These are phyloP conservation scores for Penicillium nordicum DNA, from an alignment of 2,329 filamentous ascomycete species.

Conservation along the genomic window DNA sequence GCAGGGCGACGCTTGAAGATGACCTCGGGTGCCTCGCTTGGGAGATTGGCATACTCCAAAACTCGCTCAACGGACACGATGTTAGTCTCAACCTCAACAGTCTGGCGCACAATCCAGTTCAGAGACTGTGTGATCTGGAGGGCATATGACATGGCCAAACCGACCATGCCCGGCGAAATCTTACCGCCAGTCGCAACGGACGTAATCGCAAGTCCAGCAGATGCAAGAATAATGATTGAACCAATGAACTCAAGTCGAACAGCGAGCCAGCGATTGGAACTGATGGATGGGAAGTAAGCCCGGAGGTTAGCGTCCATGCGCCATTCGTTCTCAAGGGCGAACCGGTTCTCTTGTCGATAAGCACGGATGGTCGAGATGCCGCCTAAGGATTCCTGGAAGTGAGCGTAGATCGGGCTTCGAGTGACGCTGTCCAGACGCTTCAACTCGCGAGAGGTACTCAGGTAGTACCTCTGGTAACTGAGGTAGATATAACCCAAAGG, in stretches of 20 bases:
- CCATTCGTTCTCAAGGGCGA: slow-evolving; percentile 94
- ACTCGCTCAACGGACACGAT: slow-evolving; percentile 98
- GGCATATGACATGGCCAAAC: slow-evolving; percentile 94
- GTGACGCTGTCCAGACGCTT: slow-evolving; percentile 95
- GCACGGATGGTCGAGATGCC: slow-evolving; percentile 94
- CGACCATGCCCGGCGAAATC: slow-evolving; percentile 72
- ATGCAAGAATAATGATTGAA: slow-evolving; percentile 83
- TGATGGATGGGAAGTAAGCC: slow-evolving; percentile 94
- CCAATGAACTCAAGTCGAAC: slow-evolving; percentile 94
- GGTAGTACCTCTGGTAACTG: slow-evolving; percentile 94
- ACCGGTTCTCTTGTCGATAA: slow-evolving; percentile 82
- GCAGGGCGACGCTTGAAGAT: slow-evolving; percentile 82
- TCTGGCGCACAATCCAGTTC: slow-evolving; percentile 99
- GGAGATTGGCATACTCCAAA: slow-evolving; percentile 86
- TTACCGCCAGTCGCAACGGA: slow-evolving; percentile 67
- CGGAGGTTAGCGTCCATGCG: slow-evolving; percentile 90
- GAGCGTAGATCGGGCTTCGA: slow-evolving; percentile 92
- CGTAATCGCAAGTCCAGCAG: slow-evolving; percentile 77
- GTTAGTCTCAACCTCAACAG: slow-evolving; percentile 99
- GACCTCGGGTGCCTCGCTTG: slow-evolving; percentile 91
- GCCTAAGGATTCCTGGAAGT: slow-evolving; percentile 95
- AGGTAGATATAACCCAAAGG: slow-evolving; percentile 79
- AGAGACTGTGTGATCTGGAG: slow-evolving; percentile 94
- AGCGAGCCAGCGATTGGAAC: slow-evolving; percentile 89
- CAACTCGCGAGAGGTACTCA: slow-evolving; percentile 90